Conservation (phyloP, 2,329 filamentous ascomycete genomes). For the Colletotrichum lupini region DNA sequence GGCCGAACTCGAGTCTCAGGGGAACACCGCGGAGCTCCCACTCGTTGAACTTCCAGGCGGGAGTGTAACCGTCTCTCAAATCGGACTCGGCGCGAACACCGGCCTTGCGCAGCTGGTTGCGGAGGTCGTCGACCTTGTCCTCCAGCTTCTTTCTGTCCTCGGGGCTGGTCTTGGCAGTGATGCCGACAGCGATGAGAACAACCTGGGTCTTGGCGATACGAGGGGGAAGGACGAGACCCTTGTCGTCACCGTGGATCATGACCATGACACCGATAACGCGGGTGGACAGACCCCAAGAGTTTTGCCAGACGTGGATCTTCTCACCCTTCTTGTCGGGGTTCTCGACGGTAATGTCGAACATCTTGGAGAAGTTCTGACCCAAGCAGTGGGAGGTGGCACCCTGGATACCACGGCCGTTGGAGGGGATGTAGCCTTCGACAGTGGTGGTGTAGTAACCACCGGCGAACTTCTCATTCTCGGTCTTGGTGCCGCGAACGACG, state of each 20-base stretch:
- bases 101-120: constrained; percentile 74
- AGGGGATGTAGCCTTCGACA: constrained; percentile 95
- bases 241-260: constrained; percentile 97
- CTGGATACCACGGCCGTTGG: constrained; percentile 96
- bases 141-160: constrained; percentile 83
- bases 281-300: constrained; percentile 98
- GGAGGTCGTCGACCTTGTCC: constrained; percentile 79
- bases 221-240: constrained; percentile 92
- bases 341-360: constrained; percentile 98
- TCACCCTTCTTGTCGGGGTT: constrained; percentile 85
- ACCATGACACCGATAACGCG: constrained; percentile 99
- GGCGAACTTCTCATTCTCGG: constrained; percentile 97
- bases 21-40: constrained; percentile 98
- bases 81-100: constrained; percentile 85
- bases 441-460: constrained; percentile 97
- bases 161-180: constrained; percentile 86
- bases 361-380: constrained; percentile 98
- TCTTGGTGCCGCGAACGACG: constrained; percentile 93
- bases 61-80: constrained; percentile 89
- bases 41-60: constrained; percentile 98
- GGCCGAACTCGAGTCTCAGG: constrained; percentile 93
- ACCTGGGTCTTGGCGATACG: constrained; percentile 88
- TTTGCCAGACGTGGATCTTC: constrained; percentile 94
- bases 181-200: constrained; percentile 90
- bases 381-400: constrained; percentile 94